phyloP scores from a whole-genome alignment of 331 rosid genomes.

The Quercus phellos region DNA sequence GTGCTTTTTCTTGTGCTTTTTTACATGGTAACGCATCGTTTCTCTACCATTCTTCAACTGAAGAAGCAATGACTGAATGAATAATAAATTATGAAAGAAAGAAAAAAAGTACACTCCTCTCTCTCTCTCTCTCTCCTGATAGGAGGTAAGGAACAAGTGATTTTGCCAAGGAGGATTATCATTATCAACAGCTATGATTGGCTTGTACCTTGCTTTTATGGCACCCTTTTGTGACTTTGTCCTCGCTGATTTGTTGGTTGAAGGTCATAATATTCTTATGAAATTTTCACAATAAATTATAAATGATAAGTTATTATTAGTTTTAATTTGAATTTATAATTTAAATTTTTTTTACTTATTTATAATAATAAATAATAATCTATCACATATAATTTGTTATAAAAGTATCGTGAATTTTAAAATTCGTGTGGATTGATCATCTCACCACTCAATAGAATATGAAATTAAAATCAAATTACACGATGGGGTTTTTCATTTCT shows the following conservation, averaged over 20 bases:
- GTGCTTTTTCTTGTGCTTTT: neutral
- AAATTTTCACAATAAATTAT: too few species aligned
- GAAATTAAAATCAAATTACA: neutral
- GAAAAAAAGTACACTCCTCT: neutral
- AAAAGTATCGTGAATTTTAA: rapidly evolving
- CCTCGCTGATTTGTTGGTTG: too few species aligned
- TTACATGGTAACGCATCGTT: neutral
- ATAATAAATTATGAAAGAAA: neutral
- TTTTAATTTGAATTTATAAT: too few species aligned
- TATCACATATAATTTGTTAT: rapidly evolving
- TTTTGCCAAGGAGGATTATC: neutral
- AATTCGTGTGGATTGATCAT: too few species aligned
- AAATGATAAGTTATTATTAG: rapidly evolving
- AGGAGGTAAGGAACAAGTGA: neutral
- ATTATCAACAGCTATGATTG: too few species aligned
- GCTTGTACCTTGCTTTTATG: too few species aligned
- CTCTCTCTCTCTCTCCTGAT: neutral
- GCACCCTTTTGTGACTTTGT: too few species aligned
- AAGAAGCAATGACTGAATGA: neutral
- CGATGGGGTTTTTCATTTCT: neutral
- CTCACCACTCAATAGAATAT: too few species aligned
- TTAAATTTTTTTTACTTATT: too few species aligned
- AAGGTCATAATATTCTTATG: rapidly evolving
- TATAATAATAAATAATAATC: rapidly evolving
- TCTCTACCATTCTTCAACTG: neutral